A percentile compares a stretch with the other conserved stretches of the same genome.
phyloP scores from a whole-genome alignment of 2,329 filamentous ascomycete species.

The Aureobasidium sp. region DNA sequence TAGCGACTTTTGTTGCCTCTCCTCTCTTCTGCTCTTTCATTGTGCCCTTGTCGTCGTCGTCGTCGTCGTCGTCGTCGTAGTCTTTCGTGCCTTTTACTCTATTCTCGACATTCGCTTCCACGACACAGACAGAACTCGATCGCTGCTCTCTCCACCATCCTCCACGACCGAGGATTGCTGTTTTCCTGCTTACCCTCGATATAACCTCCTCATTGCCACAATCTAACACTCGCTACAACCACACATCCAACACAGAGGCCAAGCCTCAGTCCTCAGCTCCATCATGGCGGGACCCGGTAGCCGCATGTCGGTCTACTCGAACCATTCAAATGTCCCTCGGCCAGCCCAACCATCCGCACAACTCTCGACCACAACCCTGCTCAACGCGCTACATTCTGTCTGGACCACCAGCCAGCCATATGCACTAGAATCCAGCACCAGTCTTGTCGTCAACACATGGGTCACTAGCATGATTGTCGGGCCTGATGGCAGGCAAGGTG shows the following conservation, averaged over 20 bases:
- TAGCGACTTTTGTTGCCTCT: conserved; percentile 12
- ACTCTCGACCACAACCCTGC: conserved; percentile 83
- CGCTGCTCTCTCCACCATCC: background rate
- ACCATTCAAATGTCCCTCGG: conserved; percentile 48
- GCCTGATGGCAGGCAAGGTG: conserved; percentile 60
- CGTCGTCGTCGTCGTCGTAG: background rate
- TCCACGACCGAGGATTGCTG: background rate
- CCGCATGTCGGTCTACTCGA: conserved; percentile 55
- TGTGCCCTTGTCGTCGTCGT: background rate
- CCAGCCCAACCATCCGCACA: conserved; percentile 62
- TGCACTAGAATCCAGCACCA: conserved; percentile 79
- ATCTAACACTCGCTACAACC: background rate
- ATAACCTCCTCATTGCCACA: background rate
- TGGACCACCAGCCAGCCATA: conserved; percentile 80
- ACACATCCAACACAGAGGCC: background rate
- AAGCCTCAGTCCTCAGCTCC: background rate
- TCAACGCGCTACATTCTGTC: conserved; percentile 85
- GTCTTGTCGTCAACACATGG: conserved; percentile 92
- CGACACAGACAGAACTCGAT: background rate
- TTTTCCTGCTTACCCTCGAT: background rate
- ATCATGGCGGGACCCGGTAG: conserved; percentile 44
- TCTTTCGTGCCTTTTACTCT: background rate
- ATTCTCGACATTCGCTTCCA: conserved; percentile 3
- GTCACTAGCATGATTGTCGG: conserved; percentile 67
- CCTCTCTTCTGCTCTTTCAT: background rate